A percentile compares a stretch with the other conserved stretches of the same genome.
phyloP scores from a whole-genome alignment of 164 flowering plant genomes.

The Houttuynia cordata region DNA sequence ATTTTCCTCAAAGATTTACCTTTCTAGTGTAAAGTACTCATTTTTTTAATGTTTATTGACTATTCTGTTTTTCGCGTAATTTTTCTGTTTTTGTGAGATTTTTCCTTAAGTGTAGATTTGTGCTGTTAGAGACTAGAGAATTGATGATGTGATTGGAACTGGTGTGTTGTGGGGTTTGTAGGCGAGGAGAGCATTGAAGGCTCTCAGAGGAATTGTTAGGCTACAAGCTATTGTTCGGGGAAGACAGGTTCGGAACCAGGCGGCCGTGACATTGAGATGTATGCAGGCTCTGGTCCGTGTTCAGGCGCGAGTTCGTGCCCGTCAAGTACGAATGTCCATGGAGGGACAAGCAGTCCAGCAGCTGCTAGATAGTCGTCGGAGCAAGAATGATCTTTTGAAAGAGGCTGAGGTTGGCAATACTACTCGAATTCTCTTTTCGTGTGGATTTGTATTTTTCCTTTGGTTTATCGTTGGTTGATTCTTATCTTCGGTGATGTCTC shows the following conservation, averaged over 20 bases:
- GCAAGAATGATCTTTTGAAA: constrained; percentile 47
- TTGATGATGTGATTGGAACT: background rate
- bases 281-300: constrained; percentile 93
- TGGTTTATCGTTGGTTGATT: background rate
- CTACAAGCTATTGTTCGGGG: constrained; percentile 82
- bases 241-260: constrained; percentile 79
- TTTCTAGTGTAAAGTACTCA: no score
- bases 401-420: constrained; percentile 63
- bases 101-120: background rate
- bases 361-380: constrained; percentile 46
- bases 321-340: constrained; percentile 77
- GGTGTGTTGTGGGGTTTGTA: constrained; percentile 10
- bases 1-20: no score
- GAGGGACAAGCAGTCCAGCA: constrained; percentile 92
- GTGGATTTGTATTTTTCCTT: background rate
- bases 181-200: constrained; percentile 78
- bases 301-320: constrained; percentile 81
- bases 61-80: no score
- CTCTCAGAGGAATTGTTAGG: constrained; percentile 74
- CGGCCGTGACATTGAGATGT: constrained; percentile 78
- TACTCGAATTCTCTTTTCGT: background rate
- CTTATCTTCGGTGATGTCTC: constrained; percentile 3
- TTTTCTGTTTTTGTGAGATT: no score
- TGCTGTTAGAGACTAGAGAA: background rate
- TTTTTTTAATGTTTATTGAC: no score